Conservation (phyloP, 164 flowering plant genomes). For the Magnolia kwangsiensis region DNA sequence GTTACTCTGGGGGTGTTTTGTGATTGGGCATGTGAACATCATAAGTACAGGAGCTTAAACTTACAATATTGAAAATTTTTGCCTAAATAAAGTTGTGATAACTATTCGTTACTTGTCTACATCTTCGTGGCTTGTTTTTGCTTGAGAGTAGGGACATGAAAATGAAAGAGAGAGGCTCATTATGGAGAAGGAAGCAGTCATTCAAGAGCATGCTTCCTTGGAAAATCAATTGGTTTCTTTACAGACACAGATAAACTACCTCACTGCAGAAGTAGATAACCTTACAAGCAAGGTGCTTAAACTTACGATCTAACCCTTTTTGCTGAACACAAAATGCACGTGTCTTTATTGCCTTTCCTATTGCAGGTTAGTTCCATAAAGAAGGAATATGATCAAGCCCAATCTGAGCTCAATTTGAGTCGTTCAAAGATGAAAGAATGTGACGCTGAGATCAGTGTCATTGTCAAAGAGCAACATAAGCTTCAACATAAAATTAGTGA, state of each 20-base stretch:
- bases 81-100: too few relatives aligned
- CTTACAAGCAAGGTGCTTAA: constrained; percentile 52
- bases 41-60: too few relatives aligned
- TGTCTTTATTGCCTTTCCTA: neutral
- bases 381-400: constrained; percentile 50
- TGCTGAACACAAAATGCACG: neutral
- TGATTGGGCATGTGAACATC: too few relatives aligned
- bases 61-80: too few relatives aligned
- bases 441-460: constrained; percentile 69
- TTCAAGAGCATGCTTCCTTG: constrained; percentile 56
- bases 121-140: constrained; percentile 13
- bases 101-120: neutral
- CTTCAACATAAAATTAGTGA: constrained; percentile 71
- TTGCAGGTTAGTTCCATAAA: constrained; percentile 58
- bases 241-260: constrained; percentile 45
- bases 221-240: constrained; percentile 60
- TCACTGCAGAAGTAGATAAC: constrained; percentile 55
- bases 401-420: constrained; percentile 51
- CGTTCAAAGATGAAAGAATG: constrained; percentile 83
- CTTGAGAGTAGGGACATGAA: constrained; percentile 55
- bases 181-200: constrained; percentile 90
- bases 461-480: constrained; percentile 74
- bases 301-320: neutral
- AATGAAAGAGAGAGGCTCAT: constrained; percentile 80
- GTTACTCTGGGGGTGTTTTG: too few relatives aligned